phyloP scores from a whole-genome alignment of 345 rosid genomes.

The Camelina neglecta region DNA sequence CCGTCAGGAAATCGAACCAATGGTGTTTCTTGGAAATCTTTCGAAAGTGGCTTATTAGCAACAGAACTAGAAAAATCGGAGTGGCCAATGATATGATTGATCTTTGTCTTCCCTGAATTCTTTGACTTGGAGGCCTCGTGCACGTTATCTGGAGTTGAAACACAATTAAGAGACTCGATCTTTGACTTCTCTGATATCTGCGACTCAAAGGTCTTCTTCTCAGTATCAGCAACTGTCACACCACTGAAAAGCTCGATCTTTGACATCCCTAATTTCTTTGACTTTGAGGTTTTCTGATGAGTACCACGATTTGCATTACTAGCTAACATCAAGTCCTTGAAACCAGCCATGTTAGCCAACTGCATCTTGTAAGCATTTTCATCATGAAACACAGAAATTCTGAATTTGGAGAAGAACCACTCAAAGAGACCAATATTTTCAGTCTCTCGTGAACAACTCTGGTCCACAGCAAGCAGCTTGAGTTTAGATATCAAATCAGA shows the following conservation, averaged over 20 bases:
- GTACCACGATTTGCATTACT: slow-evolving; percentile 10
- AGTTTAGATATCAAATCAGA: slow-evolving; percentile 68
- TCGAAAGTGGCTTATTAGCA: slow-evolving; percentile 36
- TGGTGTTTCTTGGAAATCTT: slow-evolving; percentile 38
- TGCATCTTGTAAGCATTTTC: slow-evolving; percentile 62
- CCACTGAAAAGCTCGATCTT: slow-evolving; percentile 48
- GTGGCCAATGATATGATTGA: slow-evolving; percentile 22
- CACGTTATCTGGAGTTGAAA: slow-evolving; percentile 50
- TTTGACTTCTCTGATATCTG: slow-evolving; percentile 20
- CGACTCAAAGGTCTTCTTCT: slow-evolving; percentile 25
- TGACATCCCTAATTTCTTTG: slow-evolving; percentile 45
- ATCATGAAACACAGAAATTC: slow-evolving; percentile 71
- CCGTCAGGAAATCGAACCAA: slow-evolving; percentile 30
- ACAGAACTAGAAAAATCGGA: slow-evolving; percentile 24
- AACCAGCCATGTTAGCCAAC: slow-evolving; percentile 57
- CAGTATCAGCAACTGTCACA: slow-evolving; percentile 50
- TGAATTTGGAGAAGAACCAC: slow-evolving; percentile 84
- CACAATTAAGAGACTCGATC: slow-evolving; percentile 38
- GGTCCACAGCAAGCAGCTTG: slow-evolving; percentile 57
- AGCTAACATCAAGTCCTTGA: slow-evolving; percentile 46
- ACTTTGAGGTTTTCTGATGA: slow-evolving; percentile 48
- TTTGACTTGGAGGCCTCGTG: slow-evolving; percentile 25
- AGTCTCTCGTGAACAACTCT: slow-evolving; percentile 49
- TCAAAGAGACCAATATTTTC: slow-evolving; percentile 52
- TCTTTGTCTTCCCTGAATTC: slow-evolving; percentile 13